Evolutionary conservation across 768 basidiomycete species (phyloP).

Genomic region (Suillus luteus): DNA sequence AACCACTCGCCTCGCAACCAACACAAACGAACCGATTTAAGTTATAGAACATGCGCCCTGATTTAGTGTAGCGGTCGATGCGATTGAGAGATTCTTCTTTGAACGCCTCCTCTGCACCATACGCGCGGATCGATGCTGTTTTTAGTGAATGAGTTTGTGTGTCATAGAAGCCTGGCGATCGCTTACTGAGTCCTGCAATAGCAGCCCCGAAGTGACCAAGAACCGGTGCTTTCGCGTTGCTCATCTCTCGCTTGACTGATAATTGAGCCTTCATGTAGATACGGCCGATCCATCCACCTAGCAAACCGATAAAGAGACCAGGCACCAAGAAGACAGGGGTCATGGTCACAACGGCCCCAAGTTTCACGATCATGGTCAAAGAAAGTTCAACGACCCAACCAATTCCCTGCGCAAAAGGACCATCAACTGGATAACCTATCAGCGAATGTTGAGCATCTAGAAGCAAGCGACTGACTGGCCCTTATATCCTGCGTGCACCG

Average conservation of each 20-base stretch:
- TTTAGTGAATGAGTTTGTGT: neutral
- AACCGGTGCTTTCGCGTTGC: conserved; percentile 49
- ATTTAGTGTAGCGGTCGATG: conserved; percentile 49
- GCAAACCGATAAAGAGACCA: conserved; percentile 33
- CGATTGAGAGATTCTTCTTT: conserved; percentile 43
- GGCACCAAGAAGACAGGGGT: conserved; percentile 44
- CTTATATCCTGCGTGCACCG: conserved; percentile 68
- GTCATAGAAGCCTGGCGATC: neutral
- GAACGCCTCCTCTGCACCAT: conserved; percentile 50
- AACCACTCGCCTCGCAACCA: neutral
- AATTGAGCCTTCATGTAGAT: conserved; percentile 59
- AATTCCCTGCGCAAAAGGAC: conserved; percentile 31
- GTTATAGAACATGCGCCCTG: conserved; percentile 47
- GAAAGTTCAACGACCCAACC: conserved; percentile 32
- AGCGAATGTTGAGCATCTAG: conserved; percentile 1
- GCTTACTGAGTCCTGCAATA: conserved; percentile 48
- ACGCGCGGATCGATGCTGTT: conserved; percentile 54
- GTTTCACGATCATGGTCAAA: conserved; percentile 37
- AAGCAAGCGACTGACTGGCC: conserved; percentile 21
- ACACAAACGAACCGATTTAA: conserved; percentile 40
- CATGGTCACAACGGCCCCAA: conserved; percentile 38
- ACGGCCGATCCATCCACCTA: conserved; percentile 47
- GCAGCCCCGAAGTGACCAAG: conserved; percentile 54
- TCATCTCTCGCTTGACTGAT: conserved; percentile 58
- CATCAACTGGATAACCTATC: conserved; percentile 34